These are phyloP conservation scores for Elsinoe arachidis DNA, from an alignment of 2,329 filamentous ascomycete genomes.

Conservation along the genomic window DNA sequence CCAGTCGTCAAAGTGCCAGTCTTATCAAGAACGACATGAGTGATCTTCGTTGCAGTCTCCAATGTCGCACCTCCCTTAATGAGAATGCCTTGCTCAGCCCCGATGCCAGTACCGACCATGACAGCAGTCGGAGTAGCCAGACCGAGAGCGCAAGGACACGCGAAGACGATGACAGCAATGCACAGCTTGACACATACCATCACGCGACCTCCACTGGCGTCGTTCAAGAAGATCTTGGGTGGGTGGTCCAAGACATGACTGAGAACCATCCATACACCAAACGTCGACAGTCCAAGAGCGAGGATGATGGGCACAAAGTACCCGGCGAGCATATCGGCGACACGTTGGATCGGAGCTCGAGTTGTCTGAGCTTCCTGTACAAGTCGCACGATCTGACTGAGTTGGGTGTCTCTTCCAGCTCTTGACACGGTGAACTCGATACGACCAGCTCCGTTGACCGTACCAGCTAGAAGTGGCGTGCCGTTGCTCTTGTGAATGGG, in stretches of 20 bases:
- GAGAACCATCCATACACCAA: constrained; percentile 87
- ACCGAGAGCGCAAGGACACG: constrained; percentile 93
- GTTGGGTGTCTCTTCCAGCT: constrained; percentile 87
- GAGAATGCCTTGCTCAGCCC: constrained; percentile 91
- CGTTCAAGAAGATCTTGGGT: constrained; percentile 77
- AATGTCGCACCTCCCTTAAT: constrained; percentile 92
- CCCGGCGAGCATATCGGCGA: constrained; percentile 84
- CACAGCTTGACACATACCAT: constrained; percentile 97
- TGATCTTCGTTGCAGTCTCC: constrained; percentile 83
- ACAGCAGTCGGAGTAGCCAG: constrained; percentile 92
- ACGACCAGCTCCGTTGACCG: constrained; percentile 87
- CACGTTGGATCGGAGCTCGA: constrained; percentile 84
- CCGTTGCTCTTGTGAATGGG: constrained; percentile 84
- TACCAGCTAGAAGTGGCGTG: constrained; percentile 76
- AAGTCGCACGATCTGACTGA: constrained; percentile 96
- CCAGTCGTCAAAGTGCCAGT: constrained; percentile 91
- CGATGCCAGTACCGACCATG: constrained; percentile 97
- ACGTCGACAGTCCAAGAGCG: constrained; percentile 72
- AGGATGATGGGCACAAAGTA: constrained; percentile 92
- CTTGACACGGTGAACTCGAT: constrained; percentile 88
- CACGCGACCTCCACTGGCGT: constrained; percentile 75
- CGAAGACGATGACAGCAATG: constrained; percentile 97
- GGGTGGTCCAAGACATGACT: constrained; percentile 77
- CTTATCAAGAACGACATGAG: constrained; percentile 87
- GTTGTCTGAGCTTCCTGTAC: constrained; percentile 95